A percentile compares a stretch with the other conserved stretches of the same genome.
Conservation (phyloP, 257 asterid species). For the Gynochthodes officinalis region DNA sequence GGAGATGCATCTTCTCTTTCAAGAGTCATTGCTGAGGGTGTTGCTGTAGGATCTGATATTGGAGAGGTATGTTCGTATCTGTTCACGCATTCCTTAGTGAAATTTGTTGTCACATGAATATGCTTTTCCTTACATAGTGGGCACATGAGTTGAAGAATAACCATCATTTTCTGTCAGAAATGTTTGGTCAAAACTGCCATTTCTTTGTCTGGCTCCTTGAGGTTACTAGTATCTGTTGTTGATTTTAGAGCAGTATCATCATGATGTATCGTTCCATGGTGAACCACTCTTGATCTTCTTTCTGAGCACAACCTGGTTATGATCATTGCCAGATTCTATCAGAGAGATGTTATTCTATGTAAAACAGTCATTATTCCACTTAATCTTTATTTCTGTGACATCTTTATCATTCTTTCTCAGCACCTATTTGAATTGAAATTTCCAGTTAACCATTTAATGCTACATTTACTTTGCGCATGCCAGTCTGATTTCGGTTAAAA, state of each 20-base stretch:
- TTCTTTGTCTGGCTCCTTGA: neutral
- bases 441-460: neutral
- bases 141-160: neutral
- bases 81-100: conserved; percentile 1
- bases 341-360: too few relatives aligned
- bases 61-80: conserved; percentile 65
- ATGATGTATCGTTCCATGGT: neutral
- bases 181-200: neutral
- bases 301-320: neutral
- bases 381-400: neutral
- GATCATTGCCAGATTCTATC: neutral
- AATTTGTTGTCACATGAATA: neutral
- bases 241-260: neutral
- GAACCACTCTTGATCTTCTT: neutral
- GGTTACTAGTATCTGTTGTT: neutral
- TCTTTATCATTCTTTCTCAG: neutral
- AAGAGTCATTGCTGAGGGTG: conserved; percentile 71
- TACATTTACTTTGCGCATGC: neutral
- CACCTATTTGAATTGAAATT: too few relatives aligned
- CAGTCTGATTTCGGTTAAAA: neutral
- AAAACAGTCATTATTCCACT: neutral
- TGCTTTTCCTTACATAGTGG: neutral
- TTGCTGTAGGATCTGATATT: conserved; percentile 88
- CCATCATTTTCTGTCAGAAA: neutral
- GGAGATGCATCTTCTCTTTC: conserved; percentile 78